phyloP scores from a whole-genome alignment of 257 asterid genomes.

The Nicotiana attenuata region DNA sequence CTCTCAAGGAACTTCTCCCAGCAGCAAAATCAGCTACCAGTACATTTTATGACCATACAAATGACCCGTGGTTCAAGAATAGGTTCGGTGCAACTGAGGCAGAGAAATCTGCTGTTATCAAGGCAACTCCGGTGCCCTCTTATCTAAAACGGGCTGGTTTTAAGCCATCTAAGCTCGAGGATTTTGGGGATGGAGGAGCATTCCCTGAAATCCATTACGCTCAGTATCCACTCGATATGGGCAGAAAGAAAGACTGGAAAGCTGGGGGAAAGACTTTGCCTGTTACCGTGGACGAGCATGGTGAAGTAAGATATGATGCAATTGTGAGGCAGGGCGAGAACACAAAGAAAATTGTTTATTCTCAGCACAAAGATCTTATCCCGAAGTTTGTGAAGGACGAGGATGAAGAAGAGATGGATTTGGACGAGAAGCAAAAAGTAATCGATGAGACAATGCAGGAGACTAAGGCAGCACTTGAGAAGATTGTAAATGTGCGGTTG shows the following conservation, averaged over 20 bases:
- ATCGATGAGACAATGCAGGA: conserved; percentile 71
- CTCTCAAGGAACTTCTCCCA: conserved; percentile 43
- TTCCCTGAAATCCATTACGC: conserved; percentile 85
- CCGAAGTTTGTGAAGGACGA: conserved; percentile 63
- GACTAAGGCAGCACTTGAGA: conserved; percentile 89
- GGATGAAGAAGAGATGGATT: conserved; percentile 57
- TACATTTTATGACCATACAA: conserved; percentile 39
- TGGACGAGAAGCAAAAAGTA: conserved; percentile 76
- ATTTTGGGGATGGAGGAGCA: conserved; percentile 93
- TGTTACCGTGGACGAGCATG: conserved; percentile 79
- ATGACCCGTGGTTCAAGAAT: conserved; percentile 51
- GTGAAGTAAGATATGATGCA: conserved; percentile 73
- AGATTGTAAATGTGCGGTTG: conserved; percentile 81
- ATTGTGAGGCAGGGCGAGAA: conserved; percentile 86
- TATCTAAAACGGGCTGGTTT: conserved; percentile 79
- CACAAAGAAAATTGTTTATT: conserved; percentile 76
- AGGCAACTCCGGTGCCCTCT: conserved; percentile 60
- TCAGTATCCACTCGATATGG: conserved; percentile 88
- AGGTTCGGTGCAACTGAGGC: conserved; percentile 53
- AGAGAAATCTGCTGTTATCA: conserved; percentile 41
- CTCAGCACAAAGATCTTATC: conserved; percentile 69
- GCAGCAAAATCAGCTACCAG: conserved; percentile 27
- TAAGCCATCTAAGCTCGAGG: conserved; percentile 75
- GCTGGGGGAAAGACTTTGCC: conserved; percentile 66
- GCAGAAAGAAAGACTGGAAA: conserved; percentile 48